Base-by-base conservation (phyloP, 352 stramenopile species). In the Pythium folliculosum region DNA sequence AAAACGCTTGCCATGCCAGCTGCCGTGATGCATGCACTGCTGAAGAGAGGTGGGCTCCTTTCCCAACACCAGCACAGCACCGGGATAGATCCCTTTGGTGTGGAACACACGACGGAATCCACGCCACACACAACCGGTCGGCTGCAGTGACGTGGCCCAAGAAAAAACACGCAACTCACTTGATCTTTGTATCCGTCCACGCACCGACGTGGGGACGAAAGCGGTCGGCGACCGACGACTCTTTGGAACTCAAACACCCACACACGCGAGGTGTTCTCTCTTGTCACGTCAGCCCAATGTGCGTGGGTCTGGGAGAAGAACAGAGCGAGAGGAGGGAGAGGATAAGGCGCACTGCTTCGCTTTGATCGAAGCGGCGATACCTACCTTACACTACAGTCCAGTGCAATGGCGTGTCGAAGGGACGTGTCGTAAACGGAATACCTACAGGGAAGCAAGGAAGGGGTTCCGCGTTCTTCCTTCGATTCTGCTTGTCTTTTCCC, bases 401-500 rank as follows among this genome's bases (percentile, higher is more conserved):
- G 60, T 10, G 43, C 51, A 65, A 62, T 66, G 45, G 56, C 59
- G 54, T 71, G 53, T 61, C 61, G 61, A 68, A 68, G 61, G 61
- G 61, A 53, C 61, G 61, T 60, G 50, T 59, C 50, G 49, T 52
- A 58, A 60, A 62, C 55, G 38, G 14, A 1, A n/a, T 59, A 54
- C 60, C 60, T 67, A 68, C 61, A 45, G 52, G 35, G 49, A 44
- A 52, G 27, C 38, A 44, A 47, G 44, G 50, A 43, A 57, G 61
- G 61, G 52, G 47, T 60, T 67, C 50, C 32, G 25, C 16, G 52
- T 51, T 60, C 54, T 76, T 76, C 61, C 56, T 73, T 72, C 66
- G 62, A 73, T 70, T 69, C 60, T 71, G 61, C 52, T 68, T 68
- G 43, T 68, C 61, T 68, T 68, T 68, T 74, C 52, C 61, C 61